Base-by-base conservation (phyloP, 108 stramenopile species). In the Pseudonitzschia delicatissima region DNA sequence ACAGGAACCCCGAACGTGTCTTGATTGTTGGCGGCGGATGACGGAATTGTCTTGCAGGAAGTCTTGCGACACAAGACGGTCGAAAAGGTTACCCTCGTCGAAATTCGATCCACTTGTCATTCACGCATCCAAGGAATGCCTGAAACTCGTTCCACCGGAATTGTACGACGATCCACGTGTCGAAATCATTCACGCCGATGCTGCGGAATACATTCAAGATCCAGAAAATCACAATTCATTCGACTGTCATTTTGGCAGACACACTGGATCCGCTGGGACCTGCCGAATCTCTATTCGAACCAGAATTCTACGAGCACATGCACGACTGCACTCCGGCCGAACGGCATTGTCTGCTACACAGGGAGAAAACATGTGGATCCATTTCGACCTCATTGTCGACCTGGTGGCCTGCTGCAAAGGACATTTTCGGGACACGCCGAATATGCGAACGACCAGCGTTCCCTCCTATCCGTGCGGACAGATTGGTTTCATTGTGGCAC, bases 1-100 rank as follows among this genome's bases (percentile, higher is more conserved):
- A 91, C 71, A 35, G 42, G 25, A 57, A 75, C 33, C 87, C 84
- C 7, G 49, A 74, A 40, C 58, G 59, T 17, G 88, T 96, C 4
- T 68, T 88, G 11, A 87, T 96, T 37, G 76, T 96, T 5, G 95
- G 95, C 20, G 95, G 95, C 17, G 95, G 92, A n/a, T 3, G 92
- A 94, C 74, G 95, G 95, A 8, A 84, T 87, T 21, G 75, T 92
- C 12, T 73, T 94, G 48, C 79, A 91, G 13, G 91, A 96, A 66
- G 77, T 96, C 17, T 84, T 70, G 26, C 59, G 80, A 5, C 92
- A 96, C 78, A 34, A 57, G 7, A 27, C 50, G 29, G 82, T 96
- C 6, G 61, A 84, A 50, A 20, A 64, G 15, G 79, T 91, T 23
- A 66, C 73, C 63, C 65, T 94, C 71, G 91, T 90, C 45, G 94